Conservation (phyloP, 2,329 filamentous ascomycete genomes). For the Colletotrichum tofieldiae region DNA sequence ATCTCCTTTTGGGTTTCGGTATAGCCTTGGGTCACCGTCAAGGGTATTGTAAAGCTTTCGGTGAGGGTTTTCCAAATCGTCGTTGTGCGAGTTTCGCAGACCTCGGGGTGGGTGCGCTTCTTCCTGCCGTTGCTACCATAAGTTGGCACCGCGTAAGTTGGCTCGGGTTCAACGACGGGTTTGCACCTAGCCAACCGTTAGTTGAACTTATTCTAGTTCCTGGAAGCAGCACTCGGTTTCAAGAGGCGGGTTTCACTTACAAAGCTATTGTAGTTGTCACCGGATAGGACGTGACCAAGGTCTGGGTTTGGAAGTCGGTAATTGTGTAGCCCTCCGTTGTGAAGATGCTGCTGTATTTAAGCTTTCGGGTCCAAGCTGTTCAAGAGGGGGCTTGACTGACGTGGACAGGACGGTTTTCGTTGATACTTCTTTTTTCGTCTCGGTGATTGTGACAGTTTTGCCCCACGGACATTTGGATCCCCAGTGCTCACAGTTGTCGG, state of each 20-base stretch:
- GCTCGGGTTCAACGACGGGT: conserved; percentile 15
- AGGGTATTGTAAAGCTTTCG: conserved; percentile 12
- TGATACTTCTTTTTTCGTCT: too few species aligned
- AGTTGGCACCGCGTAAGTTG: conserved; percentile 16
- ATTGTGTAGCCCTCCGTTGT: conserved; percentile 36
- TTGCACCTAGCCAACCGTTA: conserved; percentile 24
- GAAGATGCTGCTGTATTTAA: conserved; percentile 14
- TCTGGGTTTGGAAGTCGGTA: conserved; percentile 36
- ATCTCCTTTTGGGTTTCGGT: conserved; percentile 34
- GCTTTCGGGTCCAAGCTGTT: not conserved
- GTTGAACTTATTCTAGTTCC: not conserved
- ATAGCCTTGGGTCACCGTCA: conserved; percentile 23
- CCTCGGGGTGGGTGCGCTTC: conserved; percentile 29
- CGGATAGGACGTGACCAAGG: conserved; percentile 36
- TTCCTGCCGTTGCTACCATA: conserved; percentile 10
- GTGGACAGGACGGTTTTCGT: conserved; percentile 31
- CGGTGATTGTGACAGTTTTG: conserved; percentile 14
- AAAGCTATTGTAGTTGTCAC: conserved; percentile 42
- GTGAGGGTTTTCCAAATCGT: conserved; percentile 44
- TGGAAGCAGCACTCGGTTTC: not conserved
- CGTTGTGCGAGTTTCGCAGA: conserved; percentile 42
- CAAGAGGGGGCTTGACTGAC: not conserved
- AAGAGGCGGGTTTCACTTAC: conserved; percentile 12
- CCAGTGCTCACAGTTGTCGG: conserved; percentile 37
- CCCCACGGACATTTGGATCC: conserved; percentile 39